Conservation (phyloP, 2,329 filamentous ascomycete genomes). For the Thelonectria olida region DNA sequence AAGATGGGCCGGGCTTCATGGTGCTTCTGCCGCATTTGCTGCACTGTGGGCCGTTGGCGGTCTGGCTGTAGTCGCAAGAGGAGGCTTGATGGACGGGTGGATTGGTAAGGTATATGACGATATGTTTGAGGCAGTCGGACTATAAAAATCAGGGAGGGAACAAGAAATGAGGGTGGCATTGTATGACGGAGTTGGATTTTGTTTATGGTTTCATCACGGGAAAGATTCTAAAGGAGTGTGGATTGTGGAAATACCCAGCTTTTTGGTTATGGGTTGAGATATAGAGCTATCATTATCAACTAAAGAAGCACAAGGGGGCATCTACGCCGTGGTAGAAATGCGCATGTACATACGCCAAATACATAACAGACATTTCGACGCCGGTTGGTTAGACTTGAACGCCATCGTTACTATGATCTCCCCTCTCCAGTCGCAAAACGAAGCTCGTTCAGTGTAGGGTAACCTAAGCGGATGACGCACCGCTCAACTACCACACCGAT, state of each 20-base stretch:
- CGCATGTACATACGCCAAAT: too few relatives aligned
- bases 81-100: conserved; percentile 78
- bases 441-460: conserved; percentile 28
- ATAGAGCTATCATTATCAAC: neutral
- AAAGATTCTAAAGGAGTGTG: conserved; percentile 24
- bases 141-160: conserved; percentile 29
- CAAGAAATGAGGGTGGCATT: conserved; percentile 16
- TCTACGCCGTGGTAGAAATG: too few relatives aligned
- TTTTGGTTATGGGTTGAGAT: conserved; percentile 14
- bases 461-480: conserved; percentile 14
- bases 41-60: conserved; percentile 84
- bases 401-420: too few relatives aligned
- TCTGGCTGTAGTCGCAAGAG: conserved; percentile 79
- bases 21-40: conserved; percentile 63
- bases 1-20: conserved; percentile 78
- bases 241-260: conserved; percentile 36
- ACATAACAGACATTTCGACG: too few relatives aligned
- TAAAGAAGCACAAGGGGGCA: too few relatives aligned
- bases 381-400: too few relatives aligned
- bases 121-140: conserved; percentile 53
- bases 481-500: conserved; percentile 20
- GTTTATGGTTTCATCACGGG: conserved; percentile 27
- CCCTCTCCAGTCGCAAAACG: neutral
- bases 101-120: conserved; percentile 82
- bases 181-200: conserved; percentile 33